phyloP scores from a whole-genome alignment of 73 alveolate species.

The Stentor roeselii region DNA sequence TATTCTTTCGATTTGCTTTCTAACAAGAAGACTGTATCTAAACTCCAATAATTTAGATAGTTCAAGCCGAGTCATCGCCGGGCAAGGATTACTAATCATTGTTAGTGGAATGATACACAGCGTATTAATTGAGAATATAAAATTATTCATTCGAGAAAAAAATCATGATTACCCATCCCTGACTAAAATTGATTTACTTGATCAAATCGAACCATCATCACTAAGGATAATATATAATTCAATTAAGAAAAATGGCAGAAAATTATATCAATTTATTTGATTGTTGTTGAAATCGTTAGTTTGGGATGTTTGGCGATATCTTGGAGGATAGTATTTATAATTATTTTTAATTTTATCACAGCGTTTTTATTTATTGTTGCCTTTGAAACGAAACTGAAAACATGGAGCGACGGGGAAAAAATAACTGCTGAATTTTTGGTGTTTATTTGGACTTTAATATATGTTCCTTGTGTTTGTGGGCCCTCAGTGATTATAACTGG shows the following conservation, averaged over 20 bases:
- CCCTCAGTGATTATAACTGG: not conserved
- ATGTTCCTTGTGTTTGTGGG: not conserved
- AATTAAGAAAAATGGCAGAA: not conserved
- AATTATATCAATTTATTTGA: not conserved
- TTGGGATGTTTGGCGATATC: not conserved
- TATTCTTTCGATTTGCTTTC: not conserved
- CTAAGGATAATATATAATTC: not conserved
- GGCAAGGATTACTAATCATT: not conserved
- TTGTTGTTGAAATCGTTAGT: not conserved
- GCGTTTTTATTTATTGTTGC: not conserved
- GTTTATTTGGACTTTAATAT: not conserved
- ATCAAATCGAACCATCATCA: not conserved
- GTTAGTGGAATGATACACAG: not conserved
- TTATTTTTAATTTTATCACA: not conserved
- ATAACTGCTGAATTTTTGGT: too few relatives aligned
- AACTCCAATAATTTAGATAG: not conserved
- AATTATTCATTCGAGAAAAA: not conserved
- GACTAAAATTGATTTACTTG: not conserved
- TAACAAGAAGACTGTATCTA: not conserved
- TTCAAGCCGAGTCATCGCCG: not conserved
- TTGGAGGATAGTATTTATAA: not conserved
- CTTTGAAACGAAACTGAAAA: not conserved
- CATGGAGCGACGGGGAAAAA: not conserved
- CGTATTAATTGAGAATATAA: not conserved
- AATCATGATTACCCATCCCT: not conserved